Evolutionary conservation across 2,329 filamentous ascomycete genomes (phyloP).

Genomic region (Botrytis hyacinthi): DNA sequence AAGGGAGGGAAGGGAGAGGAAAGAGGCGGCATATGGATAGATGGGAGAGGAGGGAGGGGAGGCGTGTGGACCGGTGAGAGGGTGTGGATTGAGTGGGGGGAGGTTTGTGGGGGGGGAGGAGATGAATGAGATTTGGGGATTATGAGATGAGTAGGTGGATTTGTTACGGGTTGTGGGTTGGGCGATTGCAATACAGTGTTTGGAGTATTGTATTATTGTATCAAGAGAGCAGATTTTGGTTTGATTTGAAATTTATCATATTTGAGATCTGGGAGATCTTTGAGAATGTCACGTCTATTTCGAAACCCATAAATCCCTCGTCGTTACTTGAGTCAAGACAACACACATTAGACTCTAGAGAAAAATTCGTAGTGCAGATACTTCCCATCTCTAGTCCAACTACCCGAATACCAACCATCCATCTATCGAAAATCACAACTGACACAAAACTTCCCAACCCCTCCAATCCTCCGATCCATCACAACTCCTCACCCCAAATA

Average conservation of each 20-base stretch:
- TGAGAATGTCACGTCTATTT: too few species aligned
- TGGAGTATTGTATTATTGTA: not conserved
- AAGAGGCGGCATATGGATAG: not conserved
- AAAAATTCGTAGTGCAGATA: too few species aligned
- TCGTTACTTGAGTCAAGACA: not conserved
- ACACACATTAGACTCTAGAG: not conserved
- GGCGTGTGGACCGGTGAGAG: not conserved
- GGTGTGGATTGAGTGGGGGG: not conserved
- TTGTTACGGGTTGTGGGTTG: not conserved
- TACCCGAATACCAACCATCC: not conserved
- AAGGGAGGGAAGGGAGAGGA: not conserved
- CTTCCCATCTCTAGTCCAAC: too few species aligned
- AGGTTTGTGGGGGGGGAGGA: not conserved
- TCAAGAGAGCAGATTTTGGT: not conserved
- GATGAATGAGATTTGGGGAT: not conserved
- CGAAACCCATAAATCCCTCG: accelerated
- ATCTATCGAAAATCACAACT: not conserved
- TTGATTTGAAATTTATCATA: not conserved
- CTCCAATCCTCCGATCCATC: too few species aligned
- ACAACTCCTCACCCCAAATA: not conserved
- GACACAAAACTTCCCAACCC: not conserved
- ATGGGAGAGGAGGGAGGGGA: not conserved
- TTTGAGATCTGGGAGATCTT: not conserved
- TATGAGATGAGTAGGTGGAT: not conserved
- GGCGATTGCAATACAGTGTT: not conserved